phyloP scores from a whole-genome alignment of 2,329 filamentous ascomycete species.

The Lasiodiplodia sp. region DNA sequence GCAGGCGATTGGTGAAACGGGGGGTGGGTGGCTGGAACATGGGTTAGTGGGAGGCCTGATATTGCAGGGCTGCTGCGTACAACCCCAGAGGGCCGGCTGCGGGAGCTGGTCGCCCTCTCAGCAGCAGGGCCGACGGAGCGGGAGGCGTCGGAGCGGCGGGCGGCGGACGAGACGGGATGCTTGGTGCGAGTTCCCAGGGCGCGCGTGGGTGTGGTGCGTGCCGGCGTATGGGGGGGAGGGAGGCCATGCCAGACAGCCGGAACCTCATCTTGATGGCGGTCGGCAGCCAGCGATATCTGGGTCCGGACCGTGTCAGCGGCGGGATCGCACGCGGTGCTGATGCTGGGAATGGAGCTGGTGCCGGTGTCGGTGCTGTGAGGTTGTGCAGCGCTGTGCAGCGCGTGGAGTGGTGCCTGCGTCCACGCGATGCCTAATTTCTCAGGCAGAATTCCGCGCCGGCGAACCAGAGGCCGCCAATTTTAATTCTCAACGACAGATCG shows the following conservation, averaged over 20 bases:
- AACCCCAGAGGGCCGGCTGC: conserved; percentile 24
- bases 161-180: conserved; percentile 6
- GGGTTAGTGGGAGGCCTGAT: conserved; percentile 30
- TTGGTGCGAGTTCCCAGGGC: background rate
- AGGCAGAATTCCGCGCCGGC: background rate
- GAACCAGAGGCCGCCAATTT: conserved; percentile 12
- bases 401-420: background rate
- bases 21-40: conserved; percentile 30
- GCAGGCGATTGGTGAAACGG: conserved; percentile 31
- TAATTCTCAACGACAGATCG: background rate
- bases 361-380: conserved; percentile 1
- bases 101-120: conserved; percentile 4
- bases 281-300: conserved; percentile 17
- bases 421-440: conserved; percentile 8
- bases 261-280: background rate
- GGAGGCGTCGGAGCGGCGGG: conserved; percentile 20
- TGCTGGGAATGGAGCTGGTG: background rate
- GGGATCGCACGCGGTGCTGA: conserved; percentile 12
- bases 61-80: conserved; percentile 29
- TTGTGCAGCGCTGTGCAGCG: conserved; percentile 7
- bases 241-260: background rate
- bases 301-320: background rate
- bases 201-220: background rate
- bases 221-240: background rate
- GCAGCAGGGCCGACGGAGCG: conserved; percentile 21